Evolutionary conservation across 1,284 basidiomycete species (phyloP).

Genomic region (Cystobasidium slooffiae): DNA sequence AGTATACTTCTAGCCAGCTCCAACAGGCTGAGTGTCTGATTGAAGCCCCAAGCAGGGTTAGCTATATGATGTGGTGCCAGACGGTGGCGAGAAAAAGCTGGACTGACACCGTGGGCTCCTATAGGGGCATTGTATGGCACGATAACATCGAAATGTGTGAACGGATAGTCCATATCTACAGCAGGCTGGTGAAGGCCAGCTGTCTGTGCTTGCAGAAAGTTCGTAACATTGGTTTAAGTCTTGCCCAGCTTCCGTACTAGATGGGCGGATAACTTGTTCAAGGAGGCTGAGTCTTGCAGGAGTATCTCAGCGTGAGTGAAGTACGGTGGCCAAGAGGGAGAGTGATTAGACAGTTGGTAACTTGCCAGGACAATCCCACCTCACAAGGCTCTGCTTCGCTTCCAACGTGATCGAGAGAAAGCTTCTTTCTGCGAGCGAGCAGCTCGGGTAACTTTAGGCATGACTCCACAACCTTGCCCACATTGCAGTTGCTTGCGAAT

Average conservation of each 20-base stretch:
- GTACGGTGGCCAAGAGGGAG: too few species aligned
- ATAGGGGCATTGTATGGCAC: not conserved
- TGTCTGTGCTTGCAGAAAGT: too few species aligned
- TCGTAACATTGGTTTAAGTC: not conserved
- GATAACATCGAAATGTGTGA: not conserved
- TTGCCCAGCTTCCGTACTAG: not conserved
- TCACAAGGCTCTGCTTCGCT: not conserved
- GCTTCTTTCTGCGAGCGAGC: not conserved
- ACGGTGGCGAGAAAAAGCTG: too few species aligned
- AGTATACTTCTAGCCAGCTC: constrained; percentile 18
- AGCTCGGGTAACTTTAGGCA: too few species aligned
- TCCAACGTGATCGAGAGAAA: not conserved
- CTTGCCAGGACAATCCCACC: not conserved
- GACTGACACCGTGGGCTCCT: not conserved
- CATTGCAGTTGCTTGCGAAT: not conserved
- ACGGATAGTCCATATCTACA: not conserved
- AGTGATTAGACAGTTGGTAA: too few species aligned
- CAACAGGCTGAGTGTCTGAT: constrained; percentile 3
- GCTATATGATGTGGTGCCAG: too few species aligned
- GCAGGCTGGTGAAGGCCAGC: too few species aligned
- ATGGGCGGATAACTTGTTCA: not conserved
- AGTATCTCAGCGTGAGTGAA: not conserved
- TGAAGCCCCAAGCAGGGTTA: not conserved
- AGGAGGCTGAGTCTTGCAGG: not conserved
- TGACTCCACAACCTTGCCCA: too few species aligned